These are phyloP conservation scores for Boletus tylopilopsis DNA, from an alignment of 768 basidiomycete species.

Conservation along the genomic window DNA sequence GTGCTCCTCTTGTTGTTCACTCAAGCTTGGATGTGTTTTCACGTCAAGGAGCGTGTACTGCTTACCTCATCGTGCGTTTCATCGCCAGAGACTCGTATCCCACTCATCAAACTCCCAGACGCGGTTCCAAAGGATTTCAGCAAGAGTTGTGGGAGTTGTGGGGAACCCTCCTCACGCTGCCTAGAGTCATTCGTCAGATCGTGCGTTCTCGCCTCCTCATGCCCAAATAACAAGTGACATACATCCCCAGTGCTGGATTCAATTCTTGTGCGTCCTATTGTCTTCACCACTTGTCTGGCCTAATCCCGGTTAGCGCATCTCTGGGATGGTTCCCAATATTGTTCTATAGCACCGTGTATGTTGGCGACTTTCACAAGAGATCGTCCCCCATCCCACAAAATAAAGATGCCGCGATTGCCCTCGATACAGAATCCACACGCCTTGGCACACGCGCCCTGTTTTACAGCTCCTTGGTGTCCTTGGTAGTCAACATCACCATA, in stretches of 20 bases:
- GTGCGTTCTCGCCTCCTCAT: slow-evolving; percentile 42
- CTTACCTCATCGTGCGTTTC: slow-evolving; percentile 35
- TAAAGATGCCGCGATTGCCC: slow-evolving; percentile 28
- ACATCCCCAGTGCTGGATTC: slow-evolving; percentile 58
- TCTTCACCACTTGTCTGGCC: not conserved
- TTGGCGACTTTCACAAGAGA: slow-evolving; percentile 80
- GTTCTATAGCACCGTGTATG: slow-evolving; percentile 84
- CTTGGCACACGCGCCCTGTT: slow-evolving; percentile 84
- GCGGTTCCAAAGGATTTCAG: slow-evolving; percentile 26
- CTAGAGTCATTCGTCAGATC: slow-evolving; percentile 73
- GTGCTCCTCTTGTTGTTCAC: slow-evolving; percentile 60
- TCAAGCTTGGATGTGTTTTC: slow-evolving; percentile 57
- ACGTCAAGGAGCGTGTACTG: slow-evolving; percentile 74
- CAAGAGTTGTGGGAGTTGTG: slow-evolving; percentile 65
- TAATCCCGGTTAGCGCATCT: slow-evolving; percentile 54
- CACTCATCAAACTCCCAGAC: slow-evolving; percentile 13
- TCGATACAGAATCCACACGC: slow-evolving; percentile 71
- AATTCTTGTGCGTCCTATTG: slow-evolving; percentile 64
- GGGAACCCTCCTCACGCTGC: slow-evolving; percentile 64
- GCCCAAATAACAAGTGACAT: slow-evolving; percentile 6
- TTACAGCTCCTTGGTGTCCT: slow-evolving; percentile 65
- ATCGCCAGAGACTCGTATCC: not conserved
- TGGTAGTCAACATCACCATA: slow-evolving; percentile 63
- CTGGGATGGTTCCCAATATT: slow-evolving; percentile 91
- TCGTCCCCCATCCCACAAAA: slow-evolving; percentile 33